A percentile compares a stretch with the other conserved stretches of the same genome.
Evolutionary conservation across 805 yeast species (phyloP).

Genomic region (Ogataea methylovora): DNA sequence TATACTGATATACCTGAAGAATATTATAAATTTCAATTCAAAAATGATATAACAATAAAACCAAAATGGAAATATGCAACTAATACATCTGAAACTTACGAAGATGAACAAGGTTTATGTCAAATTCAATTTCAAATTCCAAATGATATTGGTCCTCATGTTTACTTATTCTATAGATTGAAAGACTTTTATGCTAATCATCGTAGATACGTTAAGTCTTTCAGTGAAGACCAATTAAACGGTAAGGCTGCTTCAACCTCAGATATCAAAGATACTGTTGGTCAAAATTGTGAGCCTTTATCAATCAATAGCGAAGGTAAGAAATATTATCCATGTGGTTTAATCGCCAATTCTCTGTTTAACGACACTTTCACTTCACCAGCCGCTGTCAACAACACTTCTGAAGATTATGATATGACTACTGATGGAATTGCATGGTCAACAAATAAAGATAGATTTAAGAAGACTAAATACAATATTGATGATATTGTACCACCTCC

Average conservation of each 20-base stretch:
- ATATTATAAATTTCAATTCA: conserved; percentile 54
- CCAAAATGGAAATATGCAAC: conserved; percentile 62
- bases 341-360: conserved; percentile 73
- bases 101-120: conserved; percentile 46
- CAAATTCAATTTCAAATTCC: conserved; percentile 71
- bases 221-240: conserved; percentile 70
- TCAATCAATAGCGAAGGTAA: conserved; percentile 37
- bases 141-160: conserved; percentile 59
- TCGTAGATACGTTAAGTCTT: conserved; percentile 85
- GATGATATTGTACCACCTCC: conserved; percentile 75
- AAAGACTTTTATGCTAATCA: conserved; percentile 92
- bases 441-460: conserved; percentile 55
- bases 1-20: conserved; percentile 54
- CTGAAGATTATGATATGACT: conserved; percentile 35
- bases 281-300: conserved; percentile 63
- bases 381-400: conserved; percentile 32
- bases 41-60: conserved; percentile 25
- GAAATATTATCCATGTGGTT: conserved; percentile 72
- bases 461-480: conserved; percentile 53
- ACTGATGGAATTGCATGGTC: conserved; percentile 64
- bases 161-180: conserved; percentile 72
- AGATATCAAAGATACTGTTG: conserved; percentile 44
- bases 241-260: conserved; percentile 58
- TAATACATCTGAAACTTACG: conserved; percentile 32
- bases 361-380: conserved; percentile 64